Evolutionary conservation across 1,139 yeast genomes (phyloP), one percentile per base, ranked within the genome.

Genomic region (Debaryomyces psychrophilus): DNA sequence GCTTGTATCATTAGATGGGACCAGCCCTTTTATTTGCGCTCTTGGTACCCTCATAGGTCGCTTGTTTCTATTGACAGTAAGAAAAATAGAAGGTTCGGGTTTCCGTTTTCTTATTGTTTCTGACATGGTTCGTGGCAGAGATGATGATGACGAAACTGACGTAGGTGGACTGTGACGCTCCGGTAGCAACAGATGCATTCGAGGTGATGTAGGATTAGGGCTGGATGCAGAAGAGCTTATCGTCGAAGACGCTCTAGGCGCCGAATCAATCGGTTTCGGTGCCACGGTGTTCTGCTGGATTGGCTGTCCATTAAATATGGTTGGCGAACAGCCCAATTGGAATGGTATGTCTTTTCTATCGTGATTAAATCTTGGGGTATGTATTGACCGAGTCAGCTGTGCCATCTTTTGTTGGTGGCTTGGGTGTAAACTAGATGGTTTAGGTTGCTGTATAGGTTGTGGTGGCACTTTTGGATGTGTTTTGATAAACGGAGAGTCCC

Each of bases 1-100:
- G 17, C 3, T 38, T 12, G 26, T 8, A 4, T 28, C 34, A 5
- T 28, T 14, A 18, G 35, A 22, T 38, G 41, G 25, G 29, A 18
- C 33, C 34, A 11, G 40, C 31, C 31, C 31, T 26, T 37, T 37
- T 22, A 26, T 18, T 37, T 20, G 41, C 8, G 23, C n/a, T 20
- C 23, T 28, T 8, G 41, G 41, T 11, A 28, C 26, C 27, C 33
- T 38, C 26, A 28, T 44, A 31, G 44, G 53, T 26, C 61, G 50
- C 35, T 57, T 56, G 35, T 43, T 51, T n/a, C 50, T 55, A 12
- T 22, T 35, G 11, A 20, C 38, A 15, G 54, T 52, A 28, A 63
- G 51, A 43, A 64, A 65, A 11, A 65, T 59, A 9, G 68, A 62
- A 14, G 67, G 59, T 43, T 48, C 57, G 2, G 54, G 49, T 45